Conservation (phyloP, 352 stramenopile species). For the Chrysophaeum taylorii region DNA sequence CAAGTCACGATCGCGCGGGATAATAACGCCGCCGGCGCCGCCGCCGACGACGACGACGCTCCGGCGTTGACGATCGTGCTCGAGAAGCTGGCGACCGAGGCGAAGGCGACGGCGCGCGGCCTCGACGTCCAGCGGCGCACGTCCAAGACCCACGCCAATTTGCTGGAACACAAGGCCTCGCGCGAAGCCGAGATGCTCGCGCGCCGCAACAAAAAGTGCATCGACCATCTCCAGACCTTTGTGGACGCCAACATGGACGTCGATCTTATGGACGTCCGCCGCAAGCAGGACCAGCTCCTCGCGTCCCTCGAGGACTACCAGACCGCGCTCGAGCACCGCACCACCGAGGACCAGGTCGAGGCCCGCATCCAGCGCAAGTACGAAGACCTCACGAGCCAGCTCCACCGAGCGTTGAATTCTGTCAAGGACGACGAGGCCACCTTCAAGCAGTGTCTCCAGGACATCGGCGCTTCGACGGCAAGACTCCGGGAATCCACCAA, state of each 20-base stretch:
- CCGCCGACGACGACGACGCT: background rate
- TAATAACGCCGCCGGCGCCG: too few relatives aligned
- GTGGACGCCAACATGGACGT: constrained; percentile 1
- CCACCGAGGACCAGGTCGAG: background rate
- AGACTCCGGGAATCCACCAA: background rate
- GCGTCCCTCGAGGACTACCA: background rate
- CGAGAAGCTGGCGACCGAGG: background rate
- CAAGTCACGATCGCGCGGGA: background rate
- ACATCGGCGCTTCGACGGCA: background rate
- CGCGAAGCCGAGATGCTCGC: background rate
- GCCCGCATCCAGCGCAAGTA: background rate
- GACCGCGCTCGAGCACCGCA: background rate
- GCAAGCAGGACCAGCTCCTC: background rate
- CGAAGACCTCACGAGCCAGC: background rate
- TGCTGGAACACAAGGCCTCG: background rate
- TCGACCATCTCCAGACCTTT: background rate
- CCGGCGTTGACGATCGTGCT: background rate
- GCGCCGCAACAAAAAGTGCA: background rate
- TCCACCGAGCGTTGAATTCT: background rate
- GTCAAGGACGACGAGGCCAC: constrained; percentile 9
- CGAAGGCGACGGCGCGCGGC: background rate
- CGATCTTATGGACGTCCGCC: constrained; percentile 7
- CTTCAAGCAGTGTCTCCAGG: background rate
- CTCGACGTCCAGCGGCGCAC: constrained; percentile 1
- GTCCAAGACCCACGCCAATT: background rate